Base-by-base conservation (phyloP, 176 grass and related monocot genomes). In the Pharus latifolius region DNA sequence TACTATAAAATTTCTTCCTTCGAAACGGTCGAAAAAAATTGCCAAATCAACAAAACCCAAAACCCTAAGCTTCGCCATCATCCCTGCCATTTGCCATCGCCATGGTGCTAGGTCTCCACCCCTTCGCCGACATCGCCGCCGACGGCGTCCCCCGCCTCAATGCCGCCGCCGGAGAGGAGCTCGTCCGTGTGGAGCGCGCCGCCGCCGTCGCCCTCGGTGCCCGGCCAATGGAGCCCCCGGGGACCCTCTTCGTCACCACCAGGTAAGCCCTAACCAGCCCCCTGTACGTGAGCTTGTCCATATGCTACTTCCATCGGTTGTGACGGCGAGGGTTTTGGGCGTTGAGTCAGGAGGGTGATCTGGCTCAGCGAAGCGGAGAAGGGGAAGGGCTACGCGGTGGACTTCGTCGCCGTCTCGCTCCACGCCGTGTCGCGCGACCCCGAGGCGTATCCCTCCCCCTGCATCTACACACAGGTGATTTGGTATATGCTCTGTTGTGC, bases 391-490 rank as follows among this genome's bases (percentile, higher is more conserved):
- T 89, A 86, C 41, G 81, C 78, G 40, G 86, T 89, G 26, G 90
- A 94, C 72, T 94, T 94, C 48, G 48, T 89, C 48, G 84, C 79
- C 33, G 49, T 94, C 56, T 78, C 83, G 14, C 91, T 94, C 30
- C 91, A 89, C 52, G 91, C 91, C 17, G 72, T 94, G 28, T 94
- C 83, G 0, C 82, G 80, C 28, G 91, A 95, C 37, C 83, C 76
- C 1, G 83, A 90, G 60, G 76, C 80, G 5, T 89, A 87, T 29
- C 63, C 83, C 19, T 57, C 51, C 7, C 83, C 86, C 9, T 89
- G 86, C 67, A 81, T 95, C 56, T 95, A 89, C 44, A 63, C 83
- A 42, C 84, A 88, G 84, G 84, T 88, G 80, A 14, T 60, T 60
- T 46, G 5, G 3, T 3, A 9, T 38, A 38, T 4, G 35, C 7